Evolutionary conservation across 257 asterid genomes (phyloP).

Genomic region (Echites panduratus): DNA sequence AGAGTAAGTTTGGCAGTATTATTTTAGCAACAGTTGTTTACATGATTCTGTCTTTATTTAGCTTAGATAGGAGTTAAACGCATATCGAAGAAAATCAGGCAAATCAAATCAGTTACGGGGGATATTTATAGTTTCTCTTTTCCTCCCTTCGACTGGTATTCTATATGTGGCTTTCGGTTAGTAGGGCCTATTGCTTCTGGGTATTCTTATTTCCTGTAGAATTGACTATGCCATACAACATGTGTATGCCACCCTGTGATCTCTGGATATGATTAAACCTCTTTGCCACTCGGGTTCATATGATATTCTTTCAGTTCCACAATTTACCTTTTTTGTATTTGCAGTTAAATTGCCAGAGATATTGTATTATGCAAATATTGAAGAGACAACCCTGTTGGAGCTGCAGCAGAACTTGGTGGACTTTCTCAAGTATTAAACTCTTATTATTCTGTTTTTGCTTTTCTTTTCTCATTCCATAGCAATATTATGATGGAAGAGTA

Average conservation of each 20-base stretch:
- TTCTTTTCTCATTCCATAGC: not conserved
- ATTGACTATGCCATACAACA: not conserved
- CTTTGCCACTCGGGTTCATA: slow-evolving; percentile 3
- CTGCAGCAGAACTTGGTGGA: slow-evolving; percentile 46
- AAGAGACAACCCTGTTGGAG: slow-evolving; percentile 36
- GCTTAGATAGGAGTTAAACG: not conserved
- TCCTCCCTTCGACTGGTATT: not conserved
- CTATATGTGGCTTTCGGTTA: not conserved
- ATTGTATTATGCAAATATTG: slow-evolving; percentile 38
- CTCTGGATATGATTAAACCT: slow-evolving; percentile 1
- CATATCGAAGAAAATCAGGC: not conserved
- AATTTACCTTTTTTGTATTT: slow-evolving; percentile 18
- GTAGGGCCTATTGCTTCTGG: not conserved
- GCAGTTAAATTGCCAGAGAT: slow-evolving; percentile 74
- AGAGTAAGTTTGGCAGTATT: not conserved
- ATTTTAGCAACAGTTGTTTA: not conserved
- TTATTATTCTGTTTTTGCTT: not conserved
- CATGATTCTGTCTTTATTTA: not conserved
- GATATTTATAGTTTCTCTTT: not conserved
- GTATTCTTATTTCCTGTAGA: not conserved
- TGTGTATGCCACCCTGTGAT: not conserved
- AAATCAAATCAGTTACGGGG: not conserved
- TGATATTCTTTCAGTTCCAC: slow-evolving; percentile 6
- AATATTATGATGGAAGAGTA: not conserved
- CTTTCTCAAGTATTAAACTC: slow-evolving; percentile 45